Evolutionary conservation across 495 filamentous ascomycete genomes (phyloP).

Genomic region (Cetradonia linearis): DNA sequence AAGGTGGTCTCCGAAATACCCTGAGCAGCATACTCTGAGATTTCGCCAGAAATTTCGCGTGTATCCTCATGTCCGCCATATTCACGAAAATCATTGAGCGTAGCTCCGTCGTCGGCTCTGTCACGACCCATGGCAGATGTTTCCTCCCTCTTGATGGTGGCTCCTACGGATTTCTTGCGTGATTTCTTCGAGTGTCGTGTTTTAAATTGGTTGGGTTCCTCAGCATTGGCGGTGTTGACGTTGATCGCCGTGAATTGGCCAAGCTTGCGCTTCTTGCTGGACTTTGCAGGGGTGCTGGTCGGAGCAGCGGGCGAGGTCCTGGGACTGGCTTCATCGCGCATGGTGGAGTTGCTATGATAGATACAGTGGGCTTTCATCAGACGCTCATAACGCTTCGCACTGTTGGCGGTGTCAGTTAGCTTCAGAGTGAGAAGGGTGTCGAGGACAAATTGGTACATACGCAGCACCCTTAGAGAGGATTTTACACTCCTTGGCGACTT

Average conservation of each 20-base stretch:
- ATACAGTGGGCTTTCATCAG: constrained; percentile 50
- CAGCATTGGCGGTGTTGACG: constrained; percentile 31
- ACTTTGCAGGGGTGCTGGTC: constrained; percentile 14
- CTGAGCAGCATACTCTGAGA: not conserved
- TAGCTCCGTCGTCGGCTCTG: not conserved
- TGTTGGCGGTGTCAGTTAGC: constrained; percentile 19
- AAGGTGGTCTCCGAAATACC: no score
- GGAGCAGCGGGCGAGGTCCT: constrained; percentile 19
- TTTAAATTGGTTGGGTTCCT: constrained; percentile 30
- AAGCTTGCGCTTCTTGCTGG: constrained; percentile 35
- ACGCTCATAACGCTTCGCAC: constrained; percentile 56
- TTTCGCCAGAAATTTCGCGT: not conserved
- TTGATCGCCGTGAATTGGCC: constrained; percentile 17
- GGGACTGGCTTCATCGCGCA: constrained; percentile 7
- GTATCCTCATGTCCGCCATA: not conserved
- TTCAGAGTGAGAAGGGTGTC: constrained; percentile 8
- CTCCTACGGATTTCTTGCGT: not conserved
- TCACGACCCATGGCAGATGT: not conserved
- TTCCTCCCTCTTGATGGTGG: not conserved
- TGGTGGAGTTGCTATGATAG: constrained; percentile 15
- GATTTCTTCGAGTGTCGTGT: constrained; percentile 22
- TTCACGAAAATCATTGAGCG: not conserved
- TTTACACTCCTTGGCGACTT: constrained; percentile 51
- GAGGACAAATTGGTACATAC: constrained; percentile 38
- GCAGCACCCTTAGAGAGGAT: constrained; percentile 56